Evolutionary conservation across 352 stramenopile species (phyloP).

Genomic region (Phytophthora crassamura): DNA sequence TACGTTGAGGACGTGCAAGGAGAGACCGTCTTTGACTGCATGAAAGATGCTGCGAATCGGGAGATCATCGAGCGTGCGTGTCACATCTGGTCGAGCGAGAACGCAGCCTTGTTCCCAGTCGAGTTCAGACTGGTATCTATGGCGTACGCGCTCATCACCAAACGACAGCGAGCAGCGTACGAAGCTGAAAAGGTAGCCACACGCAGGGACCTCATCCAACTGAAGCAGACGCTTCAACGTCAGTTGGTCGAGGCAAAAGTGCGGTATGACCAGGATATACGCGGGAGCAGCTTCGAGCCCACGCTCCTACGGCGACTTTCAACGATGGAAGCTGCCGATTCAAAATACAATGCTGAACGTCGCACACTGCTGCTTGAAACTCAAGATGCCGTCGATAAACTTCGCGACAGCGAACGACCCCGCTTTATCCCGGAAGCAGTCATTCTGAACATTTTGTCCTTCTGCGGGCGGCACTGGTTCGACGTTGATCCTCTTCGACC

Average conservation of each 20-base stretch:
- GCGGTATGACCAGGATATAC: slow-evolving; percentile 51
- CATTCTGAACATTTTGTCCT: slow-evolving; percentile 56
- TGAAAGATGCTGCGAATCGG: slow-evolving; percentile 40
- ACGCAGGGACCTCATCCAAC: slow-evolving; percentile 37
- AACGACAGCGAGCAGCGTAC: slow-evolving; percentile 37
- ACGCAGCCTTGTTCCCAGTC: slow-evolving; percentile 53
- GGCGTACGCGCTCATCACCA: slow-evolving; percentile 47
- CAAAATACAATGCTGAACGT: slow-evolving; percentile 43
- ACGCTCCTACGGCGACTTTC: slow-evolving; percentile 49
- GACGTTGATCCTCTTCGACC: slow-evolving; percentile 11
- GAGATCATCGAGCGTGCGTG: slow-evolving; percentile 45
- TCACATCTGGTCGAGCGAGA: slow-evolving; percentile 42
- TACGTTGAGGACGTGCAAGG: slow-evolving; percentile 51
- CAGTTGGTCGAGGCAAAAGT: slow-evolving; percentile 60
- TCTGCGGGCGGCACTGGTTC: slow-evolving; percentile 72
- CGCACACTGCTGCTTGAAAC: slow-evolving; percentile 30
- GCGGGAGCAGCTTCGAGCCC: slow-evolving; percentile 41
- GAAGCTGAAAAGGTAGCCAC: slow-evolving; percentile 21
- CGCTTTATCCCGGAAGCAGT: slow-evolving; percentile 36
- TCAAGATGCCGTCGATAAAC: slow-evolving; percentile 42
- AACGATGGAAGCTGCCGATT: slow-evolving; percentile 43
- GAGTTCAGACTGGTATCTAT: slow-evolving; percentile 49
- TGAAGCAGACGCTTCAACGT: slow-evolving; percentile 46
- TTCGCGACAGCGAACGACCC: slow-evolving; percentile 33
- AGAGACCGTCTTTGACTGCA: slow-evolving; percentile 54